A percentile compares a stretch with the other conserved stretches of the same genome.
These are phyloP conservation scores for Viola odorata DNA, from an alignment of 345 rosid genomes.

Conservation along the genomic window DNA sequence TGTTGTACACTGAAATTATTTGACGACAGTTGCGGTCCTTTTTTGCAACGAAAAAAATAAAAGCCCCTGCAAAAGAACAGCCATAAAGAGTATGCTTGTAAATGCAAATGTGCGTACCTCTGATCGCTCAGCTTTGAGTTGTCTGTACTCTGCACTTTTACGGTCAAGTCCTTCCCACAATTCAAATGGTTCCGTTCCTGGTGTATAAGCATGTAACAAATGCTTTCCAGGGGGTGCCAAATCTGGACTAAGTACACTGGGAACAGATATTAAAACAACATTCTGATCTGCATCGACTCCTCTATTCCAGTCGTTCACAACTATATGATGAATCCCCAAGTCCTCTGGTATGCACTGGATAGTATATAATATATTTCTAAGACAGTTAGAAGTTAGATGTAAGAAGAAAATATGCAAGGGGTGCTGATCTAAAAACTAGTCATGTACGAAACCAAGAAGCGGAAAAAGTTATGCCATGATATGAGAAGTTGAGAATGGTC, in stretches of 20 bases:
- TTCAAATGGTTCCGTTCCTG: slow-evolving; percentile 80
- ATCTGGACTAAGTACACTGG: slow-evolving; percentile 67
- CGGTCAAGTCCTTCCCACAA: slow-evolving; percentile 85
- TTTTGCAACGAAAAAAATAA: too few species aligned
- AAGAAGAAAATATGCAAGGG: not conserved
- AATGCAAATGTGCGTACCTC: slow-evolving; percentile 42
- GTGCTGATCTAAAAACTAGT: too few species aligned
- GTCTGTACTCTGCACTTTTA: slow-evolving; percentile 61
- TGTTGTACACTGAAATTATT: too few species aligned
- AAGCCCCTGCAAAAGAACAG: not conserved
- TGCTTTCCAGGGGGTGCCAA: slow-evolving; percentile 89
- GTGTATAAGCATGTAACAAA: slow-evolving; percentile 73
- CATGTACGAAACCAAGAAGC: too few species aligned
- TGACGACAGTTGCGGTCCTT: too few species aligned
- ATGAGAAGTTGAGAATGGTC: too few species aligned
- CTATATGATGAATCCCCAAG: slow-evolving; percentile 87
- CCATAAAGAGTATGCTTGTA: not conserved
- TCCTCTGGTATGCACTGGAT: slow-evolving; percentile 59
- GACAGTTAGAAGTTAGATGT: not conserved
- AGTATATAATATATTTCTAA: too few species aligned
- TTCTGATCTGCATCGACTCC: slow-evolving; percentile 95
- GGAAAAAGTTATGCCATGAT: too few species aligned
- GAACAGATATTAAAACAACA: slow-evolving; percentile 81
- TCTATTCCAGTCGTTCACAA: slow-evolving; percentile 80
- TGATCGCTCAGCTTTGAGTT: slow-evolving; percentile 73